Evolutionary conservation across 805 yeast genomes (phyloP), one percentile per base, ranked within the genome.

Genomic region (Isabelozyma pseudorhagii): DNA sequence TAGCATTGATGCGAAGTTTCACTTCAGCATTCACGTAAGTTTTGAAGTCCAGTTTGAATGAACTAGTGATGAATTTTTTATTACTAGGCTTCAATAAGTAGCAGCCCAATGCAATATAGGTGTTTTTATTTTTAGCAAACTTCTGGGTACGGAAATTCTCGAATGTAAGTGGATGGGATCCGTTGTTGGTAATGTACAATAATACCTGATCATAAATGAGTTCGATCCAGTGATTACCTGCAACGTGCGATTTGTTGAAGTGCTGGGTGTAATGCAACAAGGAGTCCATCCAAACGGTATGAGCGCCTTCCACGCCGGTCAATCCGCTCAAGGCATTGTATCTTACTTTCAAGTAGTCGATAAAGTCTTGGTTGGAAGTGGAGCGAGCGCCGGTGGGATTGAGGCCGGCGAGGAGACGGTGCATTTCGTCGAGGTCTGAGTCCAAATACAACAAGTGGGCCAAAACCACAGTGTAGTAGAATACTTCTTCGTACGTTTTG

Each of bases 181-280:
- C 67, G 18, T 54, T 54, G 14, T 50, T 48, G 8, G 64, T 53
- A 47, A 61, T 56, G 17, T 44, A 46, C 17, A 38, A 29, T 8
- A 65, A 57, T 10, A 64, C 55, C 47, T 52, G 54, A 25, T 41
- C 53, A 49, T 59, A 61, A 31, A 73, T 53, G 15, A 62, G 52
- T 15, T 63, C 67, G 9, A 65, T 54, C 78, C 78, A 74, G 38
- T 60, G 51, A 44, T 62, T 63, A 6, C 69, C 70, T 4, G 72
- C 67, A 9, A 72, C 64, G 40, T 69, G 67, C 10, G 69, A 61
- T 50, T 63, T 64, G 7, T 47, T 48, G 49, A 65, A 65, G 17
- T 63, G 64, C 25, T 42, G 48, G 7, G 54, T 48, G 47, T 60
- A 55, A 27, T 58, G 46, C 21, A 44, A 45, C 46, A 73, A 60